Evolutionary conservation across 2,329 filamentous ascomycete genomes (phyloP).

Genomic region (Scytalidium lignicola): DNA sequence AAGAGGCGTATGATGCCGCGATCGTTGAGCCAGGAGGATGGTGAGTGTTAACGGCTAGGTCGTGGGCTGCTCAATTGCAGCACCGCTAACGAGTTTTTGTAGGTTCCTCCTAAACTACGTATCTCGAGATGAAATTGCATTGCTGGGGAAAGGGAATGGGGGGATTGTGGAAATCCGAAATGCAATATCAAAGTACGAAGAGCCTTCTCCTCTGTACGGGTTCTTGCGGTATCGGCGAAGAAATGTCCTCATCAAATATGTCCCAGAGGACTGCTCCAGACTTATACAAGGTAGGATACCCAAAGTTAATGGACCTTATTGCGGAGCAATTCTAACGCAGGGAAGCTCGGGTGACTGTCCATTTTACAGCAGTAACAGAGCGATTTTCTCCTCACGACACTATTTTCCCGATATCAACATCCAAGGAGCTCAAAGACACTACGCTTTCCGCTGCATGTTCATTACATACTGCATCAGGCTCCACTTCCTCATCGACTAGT

Average conservation of each 20-base stretch:
- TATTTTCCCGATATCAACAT: slow-evolving; percentile 67
- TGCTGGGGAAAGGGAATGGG: slow-evolving; percentile 71
- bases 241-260: slow-evolving; percentile 87
- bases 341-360: slow-evolving; percentile 74
- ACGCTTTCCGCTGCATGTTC: slow-evolving; percentile 85
- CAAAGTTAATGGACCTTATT: slow-evolving; percentile 13
- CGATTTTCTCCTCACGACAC: slow-evolving; percentile 83
- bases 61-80: slow-evolving; percentile 7
- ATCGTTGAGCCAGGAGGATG: slow-evolving; percentile 86
- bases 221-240: slow-evolving; percentile 84
- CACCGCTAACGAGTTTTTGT: slow-evolving; percentile 13
- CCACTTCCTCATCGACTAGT: slow-evolving; percentile 78
- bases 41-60: slow-evolving; percentile 42
- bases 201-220: slow-evolving; percentile 84
- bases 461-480: slow-evolving; percentile 80
- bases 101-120: slow-evolving; percentile 96
- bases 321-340: slow-evolving; percentile 18
- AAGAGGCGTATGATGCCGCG: slow-evolving; percentile 78
- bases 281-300: slow-evolving; percentile 77
- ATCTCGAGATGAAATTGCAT: slow-evolving; percentile 78
- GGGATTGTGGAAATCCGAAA: slow-evolving; percentile 81
- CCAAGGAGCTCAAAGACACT: slow-evolving; percentile 80
- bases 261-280: slow-evolving; percentile 85
- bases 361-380: slow-evolving; percentile 63
- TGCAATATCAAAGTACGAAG: slow-evolving; percentile 71